Percentiles rank a stretch among this genome's conserved stretches.
Conservation (phyloP, 306 rosid genomes). For the Fragaria vesca region DNA sequence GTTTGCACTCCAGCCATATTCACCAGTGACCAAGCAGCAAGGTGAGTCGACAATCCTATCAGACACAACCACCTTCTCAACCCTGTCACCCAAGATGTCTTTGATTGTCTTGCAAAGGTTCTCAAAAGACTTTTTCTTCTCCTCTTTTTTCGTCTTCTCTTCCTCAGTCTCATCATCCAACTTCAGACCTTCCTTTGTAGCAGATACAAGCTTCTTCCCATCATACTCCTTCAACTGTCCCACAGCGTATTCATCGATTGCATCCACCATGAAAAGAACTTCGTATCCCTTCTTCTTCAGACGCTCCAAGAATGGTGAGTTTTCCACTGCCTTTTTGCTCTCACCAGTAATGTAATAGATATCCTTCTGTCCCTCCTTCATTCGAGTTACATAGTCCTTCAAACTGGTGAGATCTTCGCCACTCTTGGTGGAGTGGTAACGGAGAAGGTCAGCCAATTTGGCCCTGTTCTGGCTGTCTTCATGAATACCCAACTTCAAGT, state of each 20-base stretch:
- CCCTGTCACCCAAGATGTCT: conserved; percentile 60
- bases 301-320: conserved; percentile 69
- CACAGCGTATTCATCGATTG: conserved; percentile 67
- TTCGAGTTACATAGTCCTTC: conserved; percentile 66
- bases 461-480: conserved; percentile 75
- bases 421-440: conserved; percentile 64
- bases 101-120: conserved; percentile 53
- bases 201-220: conserved; percentile 68
- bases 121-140: conserved; percentile 68
- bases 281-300: conserved; percentile 67
- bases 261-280: conserved; percentile 69
- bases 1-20: conserved; percentile 71
- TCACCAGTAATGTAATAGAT: conserved; percentile 72
- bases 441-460: conserved; percentile 60
- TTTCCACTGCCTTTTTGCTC: conserved; percentile 69
- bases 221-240: conserved; percentile 68
- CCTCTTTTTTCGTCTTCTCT: conserved; percentile 57
- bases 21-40: conserved; percentile 76
- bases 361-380: conserved; percentile 75
- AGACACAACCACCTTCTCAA: conserved; percentile 65
- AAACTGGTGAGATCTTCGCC: conserved; percentile 70
- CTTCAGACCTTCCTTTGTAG: conserved; percentile 65
- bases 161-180: conserved; percentile 63
- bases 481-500: conserved; percentile 62
- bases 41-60: conserved; percentile 71